phyloP scores from a whole-genome alignment of 768 basidiomycete species.

The Termitomyces eurrhizus region DNA sequence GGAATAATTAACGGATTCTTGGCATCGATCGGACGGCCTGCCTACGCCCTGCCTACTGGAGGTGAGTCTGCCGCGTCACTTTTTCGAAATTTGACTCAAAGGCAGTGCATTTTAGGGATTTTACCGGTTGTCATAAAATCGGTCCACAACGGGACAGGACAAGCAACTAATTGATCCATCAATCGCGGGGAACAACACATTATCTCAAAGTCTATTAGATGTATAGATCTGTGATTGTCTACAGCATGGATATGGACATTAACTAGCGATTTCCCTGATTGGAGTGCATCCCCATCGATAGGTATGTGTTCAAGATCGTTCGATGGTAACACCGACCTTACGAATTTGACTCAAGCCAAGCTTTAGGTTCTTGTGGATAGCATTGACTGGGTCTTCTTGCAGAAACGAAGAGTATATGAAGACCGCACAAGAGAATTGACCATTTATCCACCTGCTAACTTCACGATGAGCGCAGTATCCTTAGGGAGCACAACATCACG shows the following conservation, averaged over 20 bases:
- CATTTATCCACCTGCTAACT: background rate
- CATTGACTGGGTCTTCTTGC: background rate
- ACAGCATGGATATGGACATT: background rate
- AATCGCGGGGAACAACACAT: background rate
- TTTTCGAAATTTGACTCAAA: background rate
- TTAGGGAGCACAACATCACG: too few species aligned
- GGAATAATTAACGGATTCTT: conserved; percentile 61
- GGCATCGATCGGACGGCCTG: conserved; percentile 37
- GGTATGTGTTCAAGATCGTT: background rate
- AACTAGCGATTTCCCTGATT: background rate
- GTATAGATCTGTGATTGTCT: background rate
- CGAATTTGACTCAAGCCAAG: background rate
- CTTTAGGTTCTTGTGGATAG: background rate
- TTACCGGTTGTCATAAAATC: conserved; percentile 19
- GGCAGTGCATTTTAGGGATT: conserved; percentile 13
- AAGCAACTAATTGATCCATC: background rate
- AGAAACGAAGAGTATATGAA: background rate
- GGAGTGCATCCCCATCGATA: background rate
- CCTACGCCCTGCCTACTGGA: conserved; percentile 55
- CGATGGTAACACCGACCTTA: background rate
- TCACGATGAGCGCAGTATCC: too few species aligned
- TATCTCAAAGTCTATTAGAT: background rate
- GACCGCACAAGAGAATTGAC: background rate
- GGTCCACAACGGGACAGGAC: background rate
- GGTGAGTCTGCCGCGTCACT: conserved; percentile 34